phyloP scores from a whole-genome alignment of 2,329 filamentous ascomycete species.

The Fusarium sp. region DNA sequence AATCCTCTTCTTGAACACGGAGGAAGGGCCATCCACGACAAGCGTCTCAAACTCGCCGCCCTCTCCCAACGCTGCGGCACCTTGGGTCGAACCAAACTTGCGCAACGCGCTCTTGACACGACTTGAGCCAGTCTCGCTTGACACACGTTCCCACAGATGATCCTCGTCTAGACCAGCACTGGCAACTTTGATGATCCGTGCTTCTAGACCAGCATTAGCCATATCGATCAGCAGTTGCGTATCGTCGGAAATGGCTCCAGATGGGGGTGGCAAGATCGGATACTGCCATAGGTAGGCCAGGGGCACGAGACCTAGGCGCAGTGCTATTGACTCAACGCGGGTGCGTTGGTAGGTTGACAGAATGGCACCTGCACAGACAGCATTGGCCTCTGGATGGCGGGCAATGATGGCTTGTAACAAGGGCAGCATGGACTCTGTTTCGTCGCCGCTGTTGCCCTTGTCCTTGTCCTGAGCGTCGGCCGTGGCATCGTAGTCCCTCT shows the following conservation, averaged over 20 bases:
- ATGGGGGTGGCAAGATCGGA: constrained; percentile 71
- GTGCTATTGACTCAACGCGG: constrained; percentile 89
- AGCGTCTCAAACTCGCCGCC: constrained; percentile 97
- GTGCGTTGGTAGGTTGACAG: constrained; percentile 96
- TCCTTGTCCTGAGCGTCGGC: constrained; percentile 29
- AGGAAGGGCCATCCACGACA: constrained; percentile 80
- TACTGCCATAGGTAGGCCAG: constrained; percentile 95
- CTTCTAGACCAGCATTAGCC: constrained; percentile 79
- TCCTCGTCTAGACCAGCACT: constrained; percentile 86
- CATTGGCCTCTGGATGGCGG: constrained; percentile 83
- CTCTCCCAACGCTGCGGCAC: constrained; percentile 81
- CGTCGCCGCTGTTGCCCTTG: constrained; percentile 64
- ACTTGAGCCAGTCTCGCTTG: constrained; percentile 61
- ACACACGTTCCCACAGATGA: constrained; percentile 85
- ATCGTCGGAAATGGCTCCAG: constrained; percentile 52
- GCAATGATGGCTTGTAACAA: constrained; percentile 75
- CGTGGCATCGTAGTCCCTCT: constrained; percentile 72
- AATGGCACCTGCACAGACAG: constrained; percentile 90
- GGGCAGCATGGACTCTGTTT: constrained; percentile 87
- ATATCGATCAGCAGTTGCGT: constrained; percentile 82
- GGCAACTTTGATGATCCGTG: constrained; percentile 94
- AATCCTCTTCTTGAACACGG: constrained; percentile 79
- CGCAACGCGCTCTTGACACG: constrained; percentile 65
- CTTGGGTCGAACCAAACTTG: constrained; percentile 74
- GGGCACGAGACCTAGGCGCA: constrained; percentile 83